These are phyloP conservation scores for Stenogyne calaminthoides DNA, from an alignment of 305 asterid species.

Conservation along the genomic window DNA sequence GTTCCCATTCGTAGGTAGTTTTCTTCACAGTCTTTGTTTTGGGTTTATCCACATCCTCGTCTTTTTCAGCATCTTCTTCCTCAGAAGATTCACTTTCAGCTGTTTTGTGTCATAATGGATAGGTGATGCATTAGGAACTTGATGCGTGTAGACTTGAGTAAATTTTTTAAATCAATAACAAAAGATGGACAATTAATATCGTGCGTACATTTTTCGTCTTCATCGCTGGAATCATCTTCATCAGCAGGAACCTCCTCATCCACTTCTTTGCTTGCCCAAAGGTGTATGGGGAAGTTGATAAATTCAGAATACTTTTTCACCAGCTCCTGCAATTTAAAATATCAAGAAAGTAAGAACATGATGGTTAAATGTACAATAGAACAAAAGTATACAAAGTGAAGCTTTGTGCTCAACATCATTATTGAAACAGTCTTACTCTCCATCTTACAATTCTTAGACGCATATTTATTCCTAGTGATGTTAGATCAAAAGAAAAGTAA, in stretches of 20 bases:
- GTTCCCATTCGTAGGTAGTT: conserved; percentile 84
- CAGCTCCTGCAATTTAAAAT: conserved; percentile 54
- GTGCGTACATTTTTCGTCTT: conserved; percentile 52
- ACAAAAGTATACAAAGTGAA: background rate
- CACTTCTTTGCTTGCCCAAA: conserved; percentile 84
- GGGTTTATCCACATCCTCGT: conserved; percentile 67
- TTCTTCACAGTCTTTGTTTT: conserved; percentile 77
- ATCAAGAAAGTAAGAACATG: conserved; percentile 13
- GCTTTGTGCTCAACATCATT: background rate
- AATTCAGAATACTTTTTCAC: conserved; percentile 82
- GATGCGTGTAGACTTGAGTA: background rate
- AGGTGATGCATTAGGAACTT: conserved; percentile 6
- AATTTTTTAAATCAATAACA: conserved; percentile 8
- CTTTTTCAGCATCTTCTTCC: conserved; percentile 67
- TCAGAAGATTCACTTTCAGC: conserved; percentile 63
- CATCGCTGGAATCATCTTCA: conserved; percentile 66
- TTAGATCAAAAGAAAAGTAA: too few relatives aligned
- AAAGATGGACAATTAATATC: conserved; percentile 11
- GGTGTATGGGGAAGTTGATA: conserved; percentile 74
- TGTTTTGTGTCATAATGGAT: conserved; percentile 34
- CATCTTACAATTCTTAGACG: too few relatives aligned
- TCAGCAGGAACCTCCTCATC: conserved; percentile 85
- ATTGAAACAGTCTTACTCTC: background rate
- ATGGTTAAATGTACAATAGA: conserved; percentile 1
- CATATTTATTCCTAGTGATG: too few relatives aligned